These are phyloP conservation scores for Limtongozyma cylindracea DNA, from an alignment of 805 yeast species.

Conservation along the genomic window DNA sequence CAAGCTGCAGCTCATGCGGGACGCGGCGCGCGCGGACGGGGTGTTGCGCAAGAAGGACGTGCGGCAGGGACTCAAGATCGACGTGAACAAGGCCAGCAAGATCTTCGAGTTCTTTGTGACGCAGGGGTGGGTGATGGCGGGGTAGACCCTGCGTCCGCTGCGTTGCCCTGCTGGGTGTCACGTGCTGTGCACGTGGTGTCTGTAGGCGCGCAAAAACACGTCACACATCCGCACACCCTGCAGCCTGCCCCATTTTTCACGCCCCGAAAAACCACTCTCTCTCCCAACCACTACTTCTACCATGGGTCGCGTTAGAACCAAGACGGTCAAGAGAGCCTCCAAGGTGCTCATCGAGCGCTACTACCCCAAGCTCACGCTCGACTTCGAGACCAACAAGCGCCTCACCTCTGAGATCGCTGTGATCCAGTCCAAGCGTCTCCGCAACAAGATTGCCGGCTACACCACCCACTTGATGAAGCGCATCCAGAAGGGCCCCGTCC, in stretches of 20 bases:
- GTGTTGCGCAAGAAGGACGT: slow-evolving; percentile 60
- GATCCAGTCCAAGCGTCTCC: slow-evolving; percentile 97
- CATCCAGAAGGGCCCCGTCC: slow-evolving; percentile 99
- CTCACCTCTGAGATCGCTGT: slow-evolving; percentile 95
- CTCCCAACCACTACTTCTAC: no score
- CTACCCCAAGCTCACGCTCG: slow-evolving; percentile 98
- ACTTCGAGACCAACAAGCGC: slow-evolving; percentile 99
- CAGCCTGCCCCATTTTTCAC: no score
- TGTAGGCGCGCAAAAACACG: no score
- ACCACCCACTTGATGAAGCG: slow-evolving; percentile 99
- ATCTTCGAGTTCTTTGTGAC: slow-evolving; percentile 82
- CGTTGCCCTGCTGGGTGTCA: no score
- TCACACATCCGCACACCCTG: no score
- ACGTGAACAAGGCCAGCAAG: slow-evolving; percentile 63
- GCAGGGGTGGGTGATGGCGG: slow-evolving; percentile 96
- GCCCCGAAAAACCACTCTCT: no score
- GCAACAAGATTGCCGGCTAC: slow-evolving; percentile 99
- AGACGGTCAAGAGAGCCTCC: slow-evolving; percentile 99
- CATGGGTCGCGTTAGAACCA: slow-evolving; percentile 99
- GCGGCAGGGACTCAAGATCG: slow-evolving; percentile 64
- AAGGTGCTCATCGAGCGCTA: slow-evolving; percentile 98
- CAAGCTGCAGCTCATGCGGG: slow-evolving; percentile 73
- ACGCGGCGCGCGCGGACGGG: slow-evolving; percentile 70
- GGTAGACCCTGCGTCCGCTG: no score
- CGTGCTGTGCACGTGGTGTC: no score